Evolutionary conservation across 164 flowering plant species (phyloP).

Genomic region (Euptelea pleiosperma): DNA sequence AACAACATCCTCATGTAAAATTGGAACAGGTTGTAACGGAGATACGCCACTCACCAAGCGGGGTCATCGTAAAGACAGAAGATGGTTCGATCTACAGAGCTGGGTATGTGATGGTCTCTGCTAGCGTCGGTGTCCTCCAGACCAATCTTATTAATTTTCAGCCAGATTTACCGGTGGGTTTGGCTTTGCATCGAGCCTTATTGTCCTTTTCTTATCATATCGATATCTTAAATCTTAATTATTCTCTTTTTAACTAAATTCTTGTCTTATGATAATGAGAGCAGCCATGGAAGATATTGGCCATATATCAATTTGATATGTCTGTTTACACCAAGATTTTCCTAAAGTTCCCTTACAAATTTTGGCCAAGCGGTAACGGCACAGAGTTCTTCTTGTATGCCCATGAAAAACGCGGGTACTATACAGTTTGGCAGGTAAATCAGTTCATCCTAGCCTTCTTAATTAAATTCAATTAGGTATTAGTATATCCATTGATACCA

Average conservation of each 20-base stretch:
- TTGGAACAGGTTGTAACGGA: constrained; percentile 30
- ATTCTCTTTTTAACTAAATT: too few species aligned
- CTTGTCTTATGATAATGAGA: background rate
- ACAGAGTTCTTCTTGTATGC: constrained; percentile 23
- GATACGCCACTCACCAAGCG: constrained; percentile 21
- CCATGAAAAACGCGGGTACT: constrained; percentile 21
- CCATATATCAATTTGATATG: constrained; percentile 19
- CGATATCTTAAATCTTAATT: too few species aligned
- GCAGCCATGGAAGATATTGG: constrained; percentile 19
- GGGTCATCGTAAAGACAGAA: constrained; percentile 33
- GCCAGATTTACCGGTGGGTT: constrained; percentile 34
- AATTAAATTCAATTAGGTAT: too few species aligned
- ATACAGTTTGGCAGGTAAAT: constrained; percentile 36
- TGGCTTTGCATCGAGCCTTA: background rate
- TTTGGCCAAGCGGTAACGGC: constrained; percentile 32
- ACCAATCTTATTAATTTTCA: constrained; percentile 33
- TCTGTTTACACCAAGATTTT: constrained; percentile 20
- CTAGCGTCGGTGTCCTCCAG: constrained; percentile 43
- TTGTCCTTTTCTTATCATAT: background rate
- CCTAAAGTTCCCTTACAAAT: constrained; percentile 24
- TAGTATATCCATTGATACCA: too few species aligned
- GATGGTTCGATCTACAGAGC: constrained; percentile 36
- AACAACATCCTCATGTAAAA: background rate
- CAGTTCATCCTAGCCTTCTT: too few species aligned
- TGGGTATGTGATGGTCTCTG: constrained; percentile 26